Conservation (phyloP, 495 filamentous ascomycete species). For the Trypethelium eluteriae region DNA sequence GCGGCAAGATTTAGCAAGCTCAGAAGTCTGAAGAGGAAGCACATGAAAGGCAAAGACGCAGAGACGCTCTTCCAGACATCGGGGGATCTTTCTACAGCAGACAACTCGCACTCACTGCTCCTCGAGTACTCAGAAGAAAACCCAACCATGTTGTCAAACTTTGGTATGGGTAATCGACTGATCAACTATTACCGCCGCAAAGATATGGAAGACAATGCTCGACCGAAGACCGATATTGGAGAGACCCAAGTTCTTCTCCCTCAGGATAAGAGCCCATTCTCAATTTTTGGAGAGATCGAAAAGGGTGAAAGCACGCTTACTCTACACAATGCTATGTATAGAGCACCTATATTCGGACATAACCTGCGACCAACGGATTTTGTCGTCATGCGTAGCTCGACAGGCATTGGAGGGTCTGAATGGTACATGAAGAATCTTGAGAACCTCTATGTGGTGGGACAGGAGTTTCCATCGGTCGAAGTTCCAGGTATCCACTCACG, state of each 20-base stretch:
- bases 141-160: constrained; percentile 83
- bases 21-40: constrained; percentile 69
- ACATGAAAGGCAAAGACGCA: constrained; percentile 63
- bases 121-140: constrained; percentile 95
- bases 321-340: constrained; percentile 89
- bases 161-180: constrained; percentile 90
- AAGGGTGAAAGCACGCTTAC: constrained; percentile 82
- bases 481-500: constrained; percentile 89
- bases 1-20: constrained; percentile 48
- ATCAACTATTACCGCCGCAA: constrained; percentile 95
- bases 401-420: constrained; percentile 59
- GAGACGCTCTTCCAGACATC: constrained; percentile 66
- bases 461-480: constrained; percentile 83
- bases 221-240: constrained; percentile 71
- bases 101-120: constrained; percentile 77
- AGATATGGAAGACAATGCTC: constrained; percentile 64
- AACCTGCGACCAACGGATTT: constrained; percentile 73
- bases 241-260: constrained; percentile 79
- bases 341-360: constrained; percentile 88
- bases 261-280: constrained; percentile 91
- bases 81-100: constrained; percentile 70
- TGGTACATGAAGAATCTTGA: constrained; percentile 85
- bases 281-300: constrained; percentile 86
- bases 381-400: constrained; percentile 72
- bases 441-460: constrained; percentile 80